Base-by-base conservation (phyloP, 768 basidiomycete species). In the Panus rudis region DNA sequence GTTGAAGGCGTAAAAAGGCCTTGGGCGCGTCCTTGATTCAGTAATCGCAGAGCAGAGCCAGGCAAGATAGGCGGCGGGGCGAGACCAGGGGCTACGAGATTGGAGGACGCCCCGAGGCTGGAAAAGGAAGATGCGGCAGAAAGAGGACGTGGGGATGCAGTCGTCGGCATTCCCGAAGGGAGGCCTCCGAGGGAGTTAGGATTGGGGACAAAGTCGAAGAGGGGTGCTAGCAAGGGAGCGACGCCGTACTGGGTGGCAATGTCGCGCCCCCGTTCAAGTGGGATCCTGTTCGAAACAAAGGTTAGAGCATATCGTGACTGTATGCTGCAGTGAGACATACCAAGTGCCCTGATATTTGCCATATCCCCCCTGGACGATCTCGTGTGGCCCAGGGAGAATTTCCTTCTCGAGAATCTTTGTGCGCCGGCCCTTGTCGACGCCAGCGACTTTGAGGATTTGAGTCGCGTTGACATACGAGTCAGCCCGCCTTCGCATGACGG, bases 341-440 rank as follows among this genome's bases (percentile, higher is more conserved):
- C 96, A 99, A 44, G 94, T 98, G 51, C 96, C 96, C 63, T 99
- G 96, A 62, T 97, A 99, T 69, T 97, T 94, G 20, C 96, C 96
- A 60, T 98, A 98, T 23, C 96, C 96, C 28, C 96, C 96, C 63
- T 98, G 96, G 4, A 99, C 91, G 62, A 98, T 98, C 64, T 99
- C 94, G 63, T 96, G 91, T 64, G 86, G 84, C 37, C 92, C 92
- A 44, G 87, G 86, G 32, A 93, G 75, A 49, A 99, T 91, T 68
- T 99, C 94, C 63, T 93, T 96, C 73, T 98, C 88, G 12, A 91
- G 70, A 42, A 98, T 96, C 76, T 97, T 97, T 13, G 94, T 97
- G 30, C 96, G 76, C 33, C 85, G 79, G 1, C 92, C 92, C 65
- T 99, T 99, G 69, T 94, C 92, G 48, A 98, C 87, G 31, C 96